Evolutionary conservation across 1,284 basidiomycete species (phyloP).

Genomic region (Ustilago shanxiensis): DNA sequence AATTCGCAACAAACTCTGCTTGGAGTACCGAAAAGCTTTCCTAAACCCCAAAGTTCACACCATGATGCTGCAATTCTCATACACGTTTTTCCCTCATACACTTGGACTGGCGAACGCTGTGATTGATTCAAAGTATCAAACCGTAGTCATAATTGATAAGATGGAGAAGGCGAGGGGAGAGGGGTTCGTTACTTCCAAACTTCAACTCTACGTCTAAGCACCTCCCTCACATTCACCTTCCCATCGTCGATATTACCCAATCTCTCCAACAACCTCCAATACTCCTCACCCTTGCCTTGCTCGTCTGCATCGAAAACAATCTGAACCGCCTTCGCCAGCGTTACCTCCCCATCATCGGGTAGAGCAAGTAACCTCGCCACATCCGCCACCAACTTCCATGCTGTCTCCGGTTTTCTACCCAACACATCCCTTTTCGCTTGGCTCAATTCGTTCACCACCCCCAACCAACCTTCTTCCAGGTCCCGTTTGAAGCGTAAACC

Average conservation of each 20-base stretch:
- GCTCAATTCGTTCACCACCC: conserved; percentile 42
- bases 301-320: conserved; percentile 30
- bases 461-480: conserved; percentile 59
- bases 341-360: conserved; percentile 9
- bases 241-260: conserved; percentile 25
- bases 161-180: not conserved
- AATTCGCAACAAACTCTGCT: conserved; percentile 66
- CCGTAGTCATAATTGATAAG: no score
- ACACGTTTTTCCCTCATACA: not conserved
- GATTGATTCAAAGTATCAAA: no score
- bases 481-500: conserved; percentile 47
- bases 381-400: conserved; percentile 48
- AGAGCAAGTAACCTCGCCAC: conserved; percentile 24
- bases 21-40: conserved; percentile 65
- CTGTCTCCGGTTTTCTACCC: conserved; percentile 49
- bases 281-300: conserved; percentile 13
- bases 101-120: not conserved
- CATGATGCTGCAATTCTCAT: no score
- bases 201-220: conserved; percentile 35
- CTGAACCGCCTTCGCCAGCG: conserved; percentile 35
- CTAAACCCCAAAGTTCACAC: no score
- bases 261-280: conserved; percentile 13
- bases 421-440: conserved; percentile 12
- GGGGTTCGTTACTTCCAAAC: conserved; percentile 31
- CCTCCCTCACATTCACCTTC: conserved; percentile 34